A percentile compares a stretch with the other conserved stretches of the same genome.
These are phyloP conservation scores for Penicillium sp. DNA, from an alignment of 2,329 filamentous ascomycete species.

Conservation along the genomic window DNA sequence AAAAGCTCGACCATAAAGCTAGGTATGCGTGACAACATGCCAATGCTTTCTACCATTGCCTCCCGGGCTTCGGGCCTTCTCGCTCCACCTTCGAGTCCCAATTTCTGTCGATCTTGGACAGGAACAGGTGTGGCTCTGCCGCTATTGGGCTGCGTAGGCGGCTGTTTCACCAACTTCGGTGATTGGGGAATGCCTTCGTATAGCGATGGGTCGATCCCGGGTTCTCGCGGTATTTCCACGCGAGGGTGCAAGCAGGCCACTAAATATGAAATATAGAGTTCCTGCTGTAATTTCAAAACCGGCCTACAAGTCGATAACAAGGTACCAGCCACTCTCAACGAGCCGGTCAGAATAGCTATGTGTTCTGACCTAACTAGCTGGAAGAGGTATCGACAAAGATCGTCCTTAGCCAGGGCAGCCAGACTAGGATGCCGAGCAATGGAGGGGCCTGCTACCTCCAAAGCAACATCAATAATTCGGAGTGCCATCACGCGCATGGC, in stretches of 20 bases:
- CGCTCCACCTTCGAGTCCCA: conserved; percentile 86
- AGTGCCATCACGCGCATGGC: conserved; percentile 96
- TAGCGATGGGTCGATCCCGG: conserved; percentile 83
- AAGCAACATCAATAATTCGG: conserved; percentile 91
- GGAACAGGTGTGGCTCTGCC: conserved; percentile 87
- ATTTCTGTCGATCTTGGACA: conserved; percentile 85
- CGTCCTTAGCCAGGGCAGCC: conserved; percentile 84
- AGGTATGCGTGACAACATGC: conserved; percentile 85
- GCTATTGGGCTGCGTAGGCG: conserved; percentile 70
- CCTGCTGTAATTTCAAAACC: conserved; percentile 92
- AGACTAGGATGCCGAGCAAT: conserved; percentile 90
- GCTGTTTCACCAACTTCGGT: conserved; percentile 79
- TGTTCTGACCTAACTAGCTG: conserved; percentile 95
- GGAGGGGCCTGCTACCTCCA: conserved; percentile 92
- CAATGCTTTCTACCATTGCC: conserved; percentile 97
- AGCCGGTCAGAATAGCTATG: conserved; percentile 90
- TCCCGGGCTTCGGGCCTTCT: conserved; percentile 93
- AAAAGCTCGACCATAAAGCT: conserved; percentile 94
- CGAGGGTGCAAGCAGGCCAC: conserved; percentile 90
- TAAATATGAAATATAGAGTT: conserved; percentile 90
- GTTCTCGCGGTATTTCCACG: conserved; percentile 89
- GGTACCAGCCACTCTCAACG: conserved; percentile 86
- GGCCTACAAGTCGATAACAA: conserved; percentile 84
- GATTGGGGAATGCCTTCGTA: conserved; percentile 92
- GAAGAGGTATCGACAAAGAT: conserved; percentile 89